Evolutionary conservation across 1,284 basidiomycete species (phyloP).

Genomic region (Erythrobasidium hasegawianum): DNA sequence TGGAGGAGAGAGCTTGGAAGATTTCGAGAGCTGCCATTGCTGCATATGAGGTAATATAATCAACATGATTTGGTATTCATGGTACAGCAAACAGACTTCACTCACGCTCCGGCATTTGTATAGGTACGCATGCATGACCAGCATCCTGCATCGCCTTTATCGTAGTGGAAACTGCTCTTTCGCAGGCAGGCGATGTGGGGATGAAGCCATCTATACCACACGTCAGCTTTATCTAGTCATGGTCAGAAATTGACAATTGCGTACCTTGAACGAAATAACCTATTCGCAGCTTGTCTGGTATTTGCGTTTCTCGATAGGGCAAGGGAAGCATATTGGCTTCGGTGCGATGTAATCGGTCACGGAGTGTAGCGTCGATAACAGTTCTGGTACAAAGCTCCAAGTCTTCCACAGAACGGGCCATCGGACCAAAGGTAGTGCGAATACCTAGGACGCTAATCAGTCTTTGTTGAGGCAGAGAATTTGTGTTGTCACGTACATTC

Average conservation of each 20-base stretch:
- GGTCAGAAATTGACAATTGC: too few species aligned
- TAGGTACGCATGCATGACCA: slow-evolving; percentile 74
- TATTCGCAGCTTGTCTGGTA: slow-evolving; percentile 62
- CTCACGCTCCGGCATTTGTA: slow-evolving; percentile 49
- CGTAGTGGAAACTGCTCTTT: slow-evolving; percentile 72
- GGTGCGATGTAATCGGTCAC: too few species aligned
- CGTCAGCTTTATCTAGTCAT: too few species aligned
- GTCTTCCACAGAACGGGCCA: slow-evolving; percentile 68
- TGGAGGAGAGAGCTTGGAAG: slow-evolving; percentile 66
- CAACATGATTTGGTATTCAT: too few species aligned
- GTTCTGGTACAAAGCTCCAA: slow-evolving; percentile 59
- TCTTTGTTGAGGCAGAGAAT: too few species aligned
- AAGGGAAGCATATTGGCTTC: slow-evolving; percentile 55
- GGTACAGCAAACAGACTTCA: too few species aligned
- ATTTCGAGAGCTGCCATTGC: slow-evolving; percentile 56
- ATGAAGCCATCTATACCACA: slow-evolving; percentile 66
- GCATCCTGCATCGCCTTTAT: slow-evolving; percentile 62
- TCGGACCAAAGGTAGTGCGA: slow-evolving; percentile 62
- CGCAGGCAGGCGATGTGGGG: slow-evolving; percentile 71
- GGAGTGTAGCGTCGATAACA: slow-evolving; percentile 56
- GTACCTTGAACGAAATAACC: slow-evolving; percentile 62
- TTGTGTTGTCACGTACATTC: too few species aligned
- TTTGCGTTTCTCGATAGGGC: slow-evolving; percentile 59
- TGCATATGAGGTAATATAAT: too few species aligned
- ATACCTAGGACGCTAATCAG: slow-evolving; percentile 57